Evolutionary conservation across 768 basidiomycete species (phyloP).

Genomic region (Serendipita sp.): DNA sequence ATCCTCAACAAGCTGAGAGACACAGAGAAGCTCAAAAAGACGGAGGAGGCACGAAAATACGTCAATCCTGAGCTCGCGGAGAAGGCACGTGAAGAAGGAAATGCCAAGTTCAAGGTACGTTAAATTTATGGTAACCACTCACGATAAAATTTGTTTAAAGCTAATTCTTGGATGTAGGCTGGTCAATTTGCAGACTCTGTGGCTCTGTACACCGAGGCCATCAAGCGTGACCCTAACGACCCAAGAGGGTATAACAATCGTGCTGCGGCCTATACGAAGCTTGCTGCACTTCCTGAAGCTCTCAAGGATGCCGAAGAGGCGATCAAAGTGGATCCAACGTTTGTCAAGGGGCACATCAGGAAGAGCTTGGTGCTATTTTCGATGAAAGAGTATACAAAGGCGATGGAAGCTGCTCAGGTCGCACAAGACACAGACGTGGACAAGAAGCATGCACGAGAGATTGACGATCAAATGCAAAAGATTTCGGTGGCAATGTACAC

Average conservation of each 20-base stretch:
- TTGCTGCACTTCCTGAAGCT: conserved; percentile 84
- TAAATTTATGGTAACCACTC: not conserved
- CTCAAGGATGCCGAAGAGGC: conserved; percentile 92
- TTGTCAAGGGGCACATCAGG: conserved; percentile 93
- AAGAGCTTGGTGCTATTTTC: conserved; percentile 71
- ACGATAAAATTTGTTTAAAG: not conserved
- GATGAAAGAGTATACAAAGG: conserved; percentile 86
- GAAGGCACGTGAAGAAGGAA: conserved; percentile 80
- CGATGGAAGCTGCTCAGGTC: conserved; percentile 65
- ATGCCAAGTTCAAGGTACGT: conserved; percentile 64
- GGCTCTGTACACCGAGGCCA: conserved; percentile 85
- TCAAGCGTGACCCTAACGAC: conserved; percentile 87
- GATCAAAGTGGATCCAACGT: conserved; percentile 76
- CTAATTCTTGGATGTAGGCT: conserved; percentile 15
- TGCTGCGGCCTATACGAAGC: conserved; percentile 93
- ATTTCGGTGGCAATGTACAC: conserved; percentile 61
- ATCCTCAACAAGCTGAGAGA: conserved; percentile 79
- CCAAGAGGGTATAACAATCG: conserved; percentile 94
- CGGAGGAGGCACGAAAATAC: conserved; percentile 74
- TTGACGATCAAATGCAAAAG: conserved; percentile 66
- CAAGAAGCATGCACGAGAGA: conserved; percentile 69
- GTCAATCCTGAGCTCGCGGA: conserved; percentile 75
- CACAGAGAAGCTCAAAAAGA: conserved; percentile 52
- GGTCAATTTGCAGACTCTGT: conserved; percentile 89
- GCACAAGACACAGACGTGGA: conserved; percentile 54